Percentiles rank a stretch among this genome's conserved stretches.
Evolutionary conservation across 1,284 basidiomycete genomes (phyloP).

Genomic region (Golubevia sp.): DNA sequence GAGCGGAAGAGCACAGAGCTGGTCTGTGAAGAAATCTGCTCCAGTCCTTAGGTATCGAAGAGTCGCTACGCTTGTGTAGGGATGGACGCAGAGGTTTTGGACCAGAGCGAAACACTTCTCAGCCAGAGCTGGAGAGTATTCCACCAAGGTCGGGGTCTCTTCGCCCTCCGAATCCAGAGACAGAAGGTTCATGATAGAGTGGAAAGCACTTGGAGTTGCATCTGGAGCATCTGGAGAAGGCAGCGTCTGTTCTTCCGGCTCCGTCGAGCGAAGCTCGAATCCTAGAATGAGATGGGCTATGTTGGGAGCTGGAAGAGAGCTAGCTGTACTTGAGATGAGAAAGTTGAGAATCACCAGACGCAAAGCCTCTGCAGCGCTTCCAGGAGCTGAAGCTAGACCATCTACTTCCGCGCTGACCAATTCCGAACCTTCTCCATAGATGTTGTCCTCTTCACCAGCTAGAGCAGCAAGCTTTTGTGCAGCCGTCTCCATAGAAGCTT

Average conservation of each 20-base stretch:
- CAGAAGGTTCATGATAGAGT: conserved; percentile 79
- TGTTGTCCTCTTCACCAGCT: conserved; percentile 68
- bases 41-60: conserved; percentile 85
- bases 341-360: conserved; percentile 82
- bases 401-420: conserved; percentile 66
- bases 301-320: conserved; percentile 75
- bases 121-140: conserved; percentile 72
- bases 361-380: conserved; percentile 69
- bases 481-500: conserved; percentile 37
- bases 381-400: conserved; percentile 62
- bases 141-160: conserved; percentile 63
- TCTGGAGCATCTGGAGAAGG: conserved; percentile 63
- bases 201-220: conserved; percentile 67
- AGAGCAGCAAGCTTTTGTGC: conserved; percentile 52
- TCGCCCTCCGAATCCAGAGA: conserved; percentile 71
- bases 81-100: conserved; percentile 83
- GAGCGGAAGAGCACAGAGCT: conserved; percentile 74
- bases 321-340: conserved; percentile 77
- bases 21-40: conserved; percentile 85
- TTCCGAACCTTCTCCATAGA: conserved; percentile 70
- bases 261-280: conserved; percentile 69
- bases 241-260: conserved; percentile 64
- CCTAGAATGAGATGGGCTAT: conserved; percentile 84
- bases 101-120: conserved; percentile 84
- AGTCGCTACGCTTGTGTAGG: conserved; percentile 78